A percentile compares a stretch with the other conserved stretches of the same genome.
Evolutionary conservation across 108 stramenopile species (phyloP).

Genomic region (Cyclotella atomus): DNA sequence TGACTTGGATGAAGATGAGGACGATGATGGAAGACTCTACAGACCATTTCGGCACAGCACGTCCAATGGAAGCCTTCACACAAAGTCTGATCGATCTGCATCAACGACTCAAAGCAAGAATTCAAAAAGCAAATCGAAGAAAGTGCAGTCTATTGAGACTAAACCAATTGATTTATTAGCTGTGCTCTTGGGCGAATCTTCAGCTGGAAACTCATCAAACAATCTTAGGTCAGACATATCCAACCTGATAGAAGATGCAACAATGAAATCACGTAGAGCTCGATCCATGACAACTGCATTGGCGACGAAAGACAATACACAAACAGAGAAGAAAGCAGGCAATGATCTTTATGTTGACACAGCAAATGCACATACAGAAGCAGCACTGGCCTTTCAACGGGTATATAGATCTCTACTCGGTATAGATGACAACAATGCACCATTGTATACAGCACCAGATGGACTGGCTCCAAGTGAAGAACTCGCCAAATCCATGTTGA

Average conservation of each 20-base stretch:
- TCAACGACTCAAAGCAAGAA: background rate
- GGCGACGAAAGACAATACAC: constrained; percentile 20
- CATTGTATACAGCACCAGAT: background rate
- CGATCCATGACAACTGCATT: constrained; percentile 44
- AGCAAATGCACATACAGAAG: constrained; percentile 38
- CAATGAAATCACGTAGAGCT: constrained; percentile 35
- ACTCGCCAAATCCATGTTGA: constrained; percentile 45
- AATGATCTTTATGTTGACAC: constrained; percentile 39
- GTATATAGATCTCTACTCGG: constrained; percentile 38
- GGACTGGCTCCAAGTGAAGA: constrained; percentile 25
- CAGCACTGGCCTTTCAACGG: constrained; percentile 34
- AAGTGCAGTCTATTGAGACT: background rate
- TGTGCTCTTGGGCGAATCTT: constrained; percentile 26
- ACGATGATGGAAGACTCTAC: constrained; percentile 43
- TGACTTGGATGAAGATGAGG: constrained; percentile 35
- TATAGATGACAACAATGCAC: background rate
- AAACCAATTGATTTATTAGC: constrained; percentile 41
- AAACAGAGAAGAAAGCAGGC: background rate
- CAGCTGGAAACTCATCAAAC: background rate
- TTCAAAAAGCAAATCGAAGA: background rate
- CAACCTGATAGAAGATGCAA: constrained; percentile 33
- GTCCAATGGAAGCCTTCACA: background rate
- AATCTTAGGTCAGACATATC: constrained; percentile 9
- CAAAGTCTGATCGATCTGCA: constrained; percentile 8
- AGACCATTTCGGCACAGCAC: constrained; percentile 37